Base-by-base conservation (phyloP, 177 flowering plant genomes). In the Vitis hybrid region DNA sequence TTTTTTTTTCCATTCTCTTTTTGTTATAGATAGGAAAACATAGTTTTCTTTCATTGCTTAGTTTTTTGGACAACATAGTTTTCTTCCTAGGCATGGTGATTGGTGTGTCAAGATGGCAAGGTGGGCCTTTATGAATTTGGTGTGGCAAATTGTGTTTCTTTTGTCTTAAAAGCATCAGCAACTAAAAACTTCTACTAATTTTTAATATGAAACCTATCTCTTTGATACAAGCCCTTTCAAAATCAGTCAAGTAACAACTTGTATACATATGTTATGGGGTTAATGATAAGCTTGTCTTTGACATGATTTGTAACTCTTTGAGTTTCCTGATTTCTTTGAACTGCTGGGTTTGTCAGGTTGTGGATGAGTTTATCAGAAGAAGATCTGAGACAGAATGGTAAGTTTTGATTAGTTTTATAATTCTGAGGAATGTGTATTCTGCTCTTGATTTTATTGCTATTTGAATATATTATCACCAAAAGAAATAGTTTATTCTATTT, bases 321-420 rank as follows among this genome's bases (percentile, higher is more conserved):
- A 34, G 18, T 9, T 18, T 18, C 18, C 59, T 77, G 22, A 68
- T 60, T 56, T 61, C 22, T 68, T 34, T 66, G 54, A 5, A 45
- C 3, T 76, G 14, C 54, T 73, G 22, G 59, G 48, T 53, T 65
- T 79, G 22, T 62, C 86, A 92, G 98, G 97, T 94, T 70, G 97
- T 96, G 1, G 97, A 94, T 78, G 98, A 94, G 77, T 91, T 94
- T 77, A 76, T 93, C 63, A 88, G 82, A 78, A 88, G 99, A 72
- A 82, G 97, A 59, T 78, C 82, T 77, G 99, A 94, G 78, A 87
- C 98, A 57, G 99, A 94, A 80, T 95, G 99, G 99, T 95, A 26
- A 81, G 86, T 77, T 45, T 61, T 1, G 15, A n/a, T 39, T 52
- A 55, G 6, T 29, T 62, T 22, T 51, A 3, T 5, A 31, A 59